These are phyloP conservation scores for Sambucus nigra DNA, from an alignment of 129 eudicot species.

Conservation along the genomic window DNA sequence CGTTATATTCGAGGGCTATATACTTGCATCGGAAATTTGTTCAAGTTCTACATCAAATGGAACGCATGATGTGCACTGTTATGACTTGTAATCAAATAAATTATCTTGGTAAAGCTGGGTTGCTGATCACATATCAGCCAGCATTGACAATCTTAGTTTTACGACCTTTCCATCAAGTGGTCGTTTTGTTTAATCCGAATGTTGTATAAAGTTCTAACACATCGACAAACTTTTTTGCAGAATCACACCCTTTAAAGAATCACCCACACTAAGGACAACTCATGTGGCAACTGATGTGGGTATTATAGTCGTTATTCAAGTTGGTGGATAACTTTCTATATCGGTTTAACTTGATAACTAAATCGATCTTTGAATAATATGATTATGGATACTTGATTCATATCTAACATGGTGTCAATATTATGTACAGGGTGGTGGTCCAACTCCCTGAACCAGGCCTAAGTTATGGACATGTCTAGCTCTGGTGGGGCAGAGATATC, in stretches of 20 bases:
- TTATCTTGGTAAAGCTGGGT: constrained; percentile 77
- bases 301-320: constrained; percentile 98
- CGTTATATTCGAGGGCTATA: too few species aligned
- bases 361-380: too few species aligned
- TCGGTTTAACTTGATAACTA: too few species aligned
- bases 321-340: constrained; percentile 17
- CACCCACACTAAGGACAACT: too few species aligned
- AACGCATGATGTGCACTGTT: constrained; percentile 90
- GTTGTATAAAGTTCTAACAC: neutral
- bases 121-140: too few species aligned
- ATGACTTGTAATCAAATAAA: constrained; percentile 80
- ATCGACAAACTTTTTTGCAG: constrained; percentile 27
- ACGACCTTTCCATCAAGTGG: too few species aligned
- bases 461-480: constrained; percentile 97
- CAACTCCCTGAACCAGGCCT: constrained; percentile 99
- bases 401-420: constrained; percentile 2
- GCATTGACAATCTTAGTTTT: too few species aligned
- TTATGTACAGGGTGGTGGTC: constrained; percentile 67
- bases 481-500: constrained; percentile 92
- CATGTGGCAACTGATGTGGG: constrained; percentile 99
- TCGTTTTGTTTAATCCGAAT: too few species aligned
- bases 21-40: too few species aligned
- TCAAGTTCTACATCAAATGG: too few species aligned
- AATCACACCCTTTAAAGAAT: constrained; percentile 86
- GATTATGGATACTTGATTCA: too few species aligned